phyloP scores from a whole-genome alignment of 371 early-diverging fungal species.

The Entomophthora muscae region DNA sequence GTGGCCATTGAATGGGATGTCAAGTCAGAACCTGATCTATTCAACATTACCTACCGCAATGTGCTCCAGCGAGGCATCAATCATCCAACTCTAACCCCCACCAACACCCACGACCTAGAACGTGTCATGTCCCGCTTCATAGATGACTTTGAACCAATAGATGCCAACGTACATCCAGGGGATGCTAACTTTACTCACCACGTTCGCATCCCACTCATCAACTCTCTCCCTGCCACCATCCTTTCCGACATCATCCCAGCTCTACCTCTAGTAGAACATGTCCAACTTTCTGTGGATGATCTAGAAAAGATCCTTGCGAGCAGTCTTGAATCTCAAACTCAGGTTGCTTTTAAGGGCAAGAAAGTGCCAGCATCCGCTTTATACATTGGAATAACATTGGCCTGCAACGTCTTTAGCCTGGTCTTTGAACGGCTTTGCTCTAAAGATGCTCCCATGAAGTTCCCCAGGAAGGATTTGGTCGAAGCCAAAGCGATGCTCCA shows the following conservation, averaged over 20 bases:
- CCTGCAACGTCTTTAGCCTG: not conserved
- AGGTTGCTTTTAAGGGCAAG: not conserved
- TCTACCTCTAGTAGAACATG: not conserved
- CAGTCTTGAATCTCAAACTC: not conserved
- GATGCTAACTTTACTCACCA: not conserved
- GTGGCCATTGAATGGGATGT: not conserved
- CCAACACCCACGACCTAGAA: not conserved
- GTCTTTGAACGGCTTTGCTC: not conserved
- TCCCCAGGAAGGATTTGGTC: not conserved
- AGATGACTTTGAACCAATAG: not conserved
- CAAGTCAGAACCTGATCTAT: not conserved
- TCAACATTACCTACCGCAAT: not conserved
- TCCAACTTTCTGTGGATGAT: not conserved
- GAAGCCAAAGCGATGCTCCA: not conserved
- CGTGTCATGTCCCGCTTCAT: not conserved
- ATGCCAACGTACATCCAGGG: not conserved
- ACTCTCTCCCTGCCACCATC: not conserved
- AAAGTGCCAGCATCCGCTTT: not conserved
- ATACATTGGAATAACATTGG: not conserved
- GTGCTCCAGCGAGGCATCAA: constrained; percentile 2
- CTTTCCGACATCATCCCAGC: not conserved
- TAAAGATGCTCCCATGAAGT: not conserved
- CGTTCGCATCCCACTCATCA: not conserved
- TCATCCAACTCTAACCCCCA: constrained; percentile 3
- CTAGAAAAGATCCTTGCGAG: not conserved